Evolutionary conservation across 177 flowering plant genomes (phyloP).

Genomic region (Vitis hybrid): DNA sequence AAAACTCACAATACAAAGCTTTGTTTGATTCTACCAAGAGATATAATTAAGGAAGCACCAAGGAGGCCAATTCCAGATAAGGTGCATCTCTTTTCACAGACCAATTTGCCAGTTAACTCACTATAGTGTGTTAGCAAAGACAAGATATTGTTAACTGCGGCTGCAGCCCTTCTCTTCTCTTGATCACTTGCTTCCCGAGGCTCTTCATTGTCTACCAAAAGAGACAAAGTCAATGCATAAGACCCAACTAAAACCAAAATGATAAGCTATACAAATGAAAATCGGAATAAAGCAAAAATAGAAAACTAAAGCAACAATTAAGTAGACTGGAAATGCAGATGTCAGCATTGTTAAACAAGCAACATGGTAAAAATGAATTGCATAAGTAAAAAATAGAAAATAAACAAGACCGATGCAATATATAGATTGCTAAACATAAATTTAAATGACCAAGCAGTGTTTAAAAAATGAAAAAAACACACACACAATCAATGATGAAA

Average conservation of each 20-base stretch:
- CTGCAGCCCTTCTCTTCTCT: conserved; percentile 65
- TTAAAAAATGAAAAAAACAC: too few relatives aligned
- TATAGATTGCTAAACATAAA: too few relatives aligned
- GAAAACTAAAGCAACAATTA: background rate
- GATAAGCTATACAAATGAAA: background rate
- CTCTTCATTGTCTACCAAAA: conserved; percentile 62
- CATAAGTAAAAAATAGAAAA: too few relatives aligned
- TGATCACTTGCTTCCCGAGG: conserved; percentile 66
- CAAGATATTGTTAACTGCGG: conserved; percentile 52
- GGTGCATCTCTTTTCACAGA: conserved; percentile 60
- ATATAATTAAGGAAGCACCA: conserved; percentile 62
- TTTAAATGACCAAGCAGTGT: too few relatives aligned
- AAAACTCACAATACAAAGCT: conserved; percentile 99
- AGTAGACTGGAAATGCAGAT: background rate
- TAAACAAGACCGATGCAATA: too few relatives aligned
- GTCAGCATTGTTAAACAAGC: too few relatives aligned
- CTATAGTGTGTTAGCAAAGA: conserved; percentile 72
- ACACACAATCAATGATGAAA: too few relatives aligned
- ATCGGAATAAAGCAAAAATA: background rate
- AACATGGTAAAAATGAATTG: too few relatives aligned
- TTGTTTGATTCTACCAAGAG: conserved; percentile 99
- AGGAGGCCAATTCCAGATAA: conserved; percentile 39
- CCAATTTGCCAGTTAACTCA: conserved; percentile 64
- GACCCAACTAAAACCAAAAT: conserved; percentile 3
- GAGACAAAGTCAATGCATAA: conserved; percentile 7